Conservation (phyloP, 768 basidiomycete species). For the Naematelia aurantialba region DNA sequence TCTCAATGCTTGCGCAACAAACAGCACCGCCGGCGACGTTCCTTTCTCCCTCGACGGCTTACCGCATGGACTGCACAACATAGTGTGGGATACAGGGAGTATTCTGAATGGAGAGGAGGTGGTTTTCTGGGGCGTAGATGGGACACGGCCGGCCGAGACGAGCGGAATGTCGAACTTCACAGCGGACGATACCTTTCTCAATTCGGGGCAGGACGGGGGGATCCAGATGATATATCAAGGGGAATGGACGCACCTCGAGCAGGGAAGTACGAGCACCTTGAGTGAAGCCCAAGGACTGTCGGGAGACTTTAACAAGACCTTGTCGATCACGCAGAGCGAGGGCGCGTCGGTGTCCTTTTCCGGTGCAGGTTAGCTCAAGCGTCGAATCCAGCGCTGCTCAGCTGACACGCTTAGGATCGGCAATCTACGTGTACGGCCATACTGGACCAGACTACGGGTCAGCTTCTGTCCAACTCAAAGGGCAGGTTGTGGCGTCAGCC, state of each 20-base stretch:
- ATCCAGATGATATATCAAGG: conserved; percentile 12
- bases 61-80: conserved; percentile 28
- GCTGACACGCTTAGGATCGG: conserved; percentile 17
- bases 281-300: conserved; percentile 2
- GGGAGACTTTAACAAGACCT: conserved; percentile 12
- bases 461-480: conserved; percentile 22
- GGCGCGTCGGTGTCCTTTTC: conserved; percentile 14
- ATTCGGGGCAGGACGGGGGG: neutral
- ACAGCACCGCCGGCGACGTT: conserved; percentile 4
- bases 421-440: conserved; percentile 28
- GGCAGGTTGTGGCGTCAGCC: conserved; percentile 1
- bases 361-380: conserved; percentile 14
- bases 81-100: conserved; percentile 18
- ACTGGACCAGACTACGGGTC: conserved; percentile 29
- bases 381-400: neutral
- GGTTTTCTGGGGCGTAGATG: conserved; percentile 42
- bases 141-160: conserved; percentile 10
- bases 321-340: conserved; percentile 11
- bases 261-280: neutral
- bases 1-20: conserved; percentile 33
- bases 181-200: conserved; percentile 23
- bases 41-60: conserved; percentile 32
- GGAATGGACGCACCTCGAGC: conserved; percentile 12
- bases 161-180: conserved; percentile 26
- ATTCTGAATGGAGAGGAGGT: conserved; percentile 19